Evolutionary conservation across 305 asterid genomes (phyloP).

Genomic region (Stenogyne calaminthoides): DNA sequence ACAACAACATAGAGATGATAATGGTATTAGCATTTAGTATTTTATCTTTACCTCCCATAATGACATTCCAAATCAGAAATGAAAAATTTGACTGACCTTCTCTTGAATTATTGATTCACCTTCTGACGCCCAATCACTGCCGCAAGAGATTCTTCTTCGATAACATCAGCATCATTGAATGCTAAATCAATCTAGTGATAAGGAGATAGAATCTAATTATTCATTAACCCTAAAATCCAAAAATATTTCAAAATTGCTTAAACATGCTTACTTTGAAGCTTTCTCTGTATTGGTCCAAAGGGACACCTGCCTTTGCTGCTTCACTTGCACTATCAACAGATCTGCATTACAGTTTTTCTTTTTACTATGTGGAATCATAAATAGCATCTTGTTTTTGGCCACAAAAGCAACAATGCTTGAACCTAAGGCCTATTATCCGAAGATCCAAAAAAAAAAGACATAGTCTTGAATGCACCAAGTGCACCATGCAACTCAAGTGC

Average conservation of each 20-base stretch:
- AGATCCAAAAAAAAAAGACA: not conserved
- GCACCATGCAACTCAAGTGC: too few relatives aligned
- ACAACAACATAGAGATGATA: not conserved
- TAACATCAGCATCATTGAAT: slow-evolving; percentile 68
- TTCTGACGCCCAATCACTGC: slow-evolving; percentile 65
- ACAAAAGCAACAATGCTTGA: not conserved
- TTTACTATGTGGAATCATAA: slow-evolving; percentile 1
- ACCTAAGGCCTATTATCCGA: not conserved
- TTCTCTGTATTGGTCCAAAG: slow-evolving; percentile 59
- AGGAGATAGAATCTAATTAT: slow-evolving; percentile 26
- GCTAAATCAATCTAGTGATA: slow-evolving; percentile 61
- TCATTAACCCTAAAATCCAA: not conserved
- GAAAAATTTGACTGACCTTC: slow-evolving; percentile 46
- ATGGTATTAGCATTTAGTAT: not conserved
- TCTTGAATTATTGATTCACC: slow-evolving; percentile 67
- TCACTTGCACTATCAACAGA: slow-evolving; percentile 80
- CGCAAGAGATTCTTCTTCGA: slow-evolving; percentile 65
- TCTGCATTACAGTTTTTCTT: slow-evolving; percentile 53
- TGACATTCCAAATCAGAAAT: not conserved
- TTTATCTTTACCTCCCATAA: not conserved
- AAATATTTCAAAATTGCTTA: not conserved
- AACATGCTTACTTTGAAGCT: slow-evolving; percentile 46
- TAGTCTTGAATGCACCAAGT: too few relatives aligned
- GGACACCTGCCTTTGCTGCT: slow-evolving; percentile 87
- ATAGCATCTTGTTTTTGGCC: not conserved